Evolutionary conservation across 129 eudicot species (phyloP).

Genomic region (Daucus carota): DNA sequence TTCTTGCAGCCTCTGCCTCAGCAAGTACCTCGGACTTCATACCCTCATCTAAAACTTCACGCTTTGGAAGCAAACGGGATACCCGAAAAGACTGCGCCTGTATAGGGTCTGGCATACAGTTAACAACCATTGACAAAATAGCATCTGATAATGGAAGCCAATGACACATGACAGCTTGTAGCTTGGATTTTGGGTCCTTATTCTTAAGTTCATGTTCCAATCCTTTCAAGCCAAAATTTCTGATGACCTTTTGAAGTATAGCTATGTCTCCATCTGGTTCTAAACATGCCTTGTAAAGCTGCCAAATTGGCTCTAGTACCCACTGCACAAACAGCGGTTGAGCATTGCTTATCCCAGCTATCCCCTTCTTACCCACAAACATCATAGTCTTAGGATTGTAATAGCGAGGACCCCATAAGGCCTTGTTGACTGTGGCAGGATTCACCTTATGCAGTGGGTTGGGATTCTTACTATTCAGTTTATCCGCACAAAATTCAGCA

Average conservation of each 20-base stretch:
- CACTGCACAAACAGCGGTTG: conserved; percentile 85
- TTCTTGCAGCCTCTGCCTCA: conserved; percentile 72
- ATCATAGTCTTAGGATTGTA: conserved; percentile 60
- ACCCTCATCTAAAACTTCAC: conserved; percentile 43
- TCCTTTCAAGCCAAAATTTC: conserved; percentile 42
- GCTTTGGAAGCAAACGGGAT: conserved; percentile 76
- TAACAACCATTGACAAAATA: conserved; percentile 74
- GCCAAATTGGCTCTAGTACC: conserved; percentile 86
- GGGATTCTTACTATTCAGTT: conserved; percentile 46
- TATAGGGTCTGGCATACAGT: conserved; percentile 72
- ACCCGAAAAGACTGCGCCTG: conserved; percentile 68
- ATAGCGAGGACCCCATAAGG: conserved; percentile 92
- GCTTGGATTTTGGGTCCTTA: conserved; percentile 70
- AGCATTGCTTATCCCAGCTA: conserved; percentile 49
- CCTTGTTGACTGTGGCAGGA: conserved; percentile 43
- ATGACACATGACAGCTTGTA: conserved; percentile 80
- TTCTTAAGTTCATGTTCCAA: conserved; percentile 53
- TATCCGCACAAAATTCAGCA: conserved; percentile 78
- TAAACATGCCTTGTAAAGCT: conserved; percentile 63
- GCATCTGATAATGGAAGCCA: conserved; percentile 94
- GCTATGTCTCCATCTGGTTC: conserved; percentile 59
- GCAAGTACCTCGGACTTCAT: conserved; percentile 44
- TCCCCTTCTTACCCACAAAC: conserved; percentile 77
- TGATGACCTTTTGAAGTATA: conserved; percentile 62
- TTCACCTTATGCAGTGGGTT: conserved; percentile 55